Evolutionary conservation across 108 stramenopile species (phyloP), one percentile per base, ranked within the genome.

Genomic region (Aurantiochytrium sp.): DNA sequence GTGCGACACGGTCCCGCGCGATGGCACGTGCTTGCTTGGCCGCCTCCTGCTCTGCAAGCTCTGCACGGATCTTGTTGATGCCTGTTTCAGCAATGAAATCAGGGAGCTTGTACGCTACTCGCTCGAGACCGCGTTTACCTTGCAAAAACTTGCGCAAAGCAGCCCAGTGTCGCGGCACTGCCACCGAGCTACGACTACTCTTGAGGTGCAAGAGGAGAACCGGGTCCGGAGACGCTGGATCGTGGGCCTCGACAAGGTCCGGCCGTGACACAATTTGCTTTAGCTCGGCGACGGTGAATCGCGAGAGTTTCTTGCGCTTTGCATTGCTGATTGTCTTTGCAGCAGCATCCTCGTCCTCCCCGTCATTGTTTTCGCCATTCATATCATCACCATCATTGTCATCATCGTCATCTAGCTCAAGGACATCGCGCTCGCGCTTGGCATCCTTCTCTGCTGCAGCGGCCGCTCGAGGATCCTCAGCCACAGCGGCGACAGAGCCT

Each of bases 11-110:
- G 29, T 92, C 88, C 43, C 99, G 94, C 92, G 96, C 96, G 92
- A 95, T 95, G 91, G 97, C 97, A 89, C 98, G 98, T 44, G 94
- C 93, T 14, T 91, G 93, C 93, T 90, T 92, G 45, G 95, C 93
- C 10, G 93, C 93, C 90, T 98, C 97, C 59, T 94, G 94, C 88
- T 97, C 97, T 49, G 92, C 92, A 10, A 96, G 90, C 25, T 97
- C 94, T 88, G 96, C 97, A 0, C 99, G 92, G 18, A 99, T 93
- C 60, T 96, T 94, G 42, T 95, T 93, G 89, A 99, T 99, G 42
- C 99, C 99, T 4, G 99, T 99, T 90, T 97, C 96, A 89, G 96
- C 93, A 90, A 99, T 98, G 89, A 97, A 99, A 87, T 98, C 97
- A 8, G 99, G 99, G 28, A 99, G 94, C 89, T 96, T 92, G 88